phyloP scores from a whole-genome alignment of 176 grass and related monocot species.

The Carex kokanica region DNA sequence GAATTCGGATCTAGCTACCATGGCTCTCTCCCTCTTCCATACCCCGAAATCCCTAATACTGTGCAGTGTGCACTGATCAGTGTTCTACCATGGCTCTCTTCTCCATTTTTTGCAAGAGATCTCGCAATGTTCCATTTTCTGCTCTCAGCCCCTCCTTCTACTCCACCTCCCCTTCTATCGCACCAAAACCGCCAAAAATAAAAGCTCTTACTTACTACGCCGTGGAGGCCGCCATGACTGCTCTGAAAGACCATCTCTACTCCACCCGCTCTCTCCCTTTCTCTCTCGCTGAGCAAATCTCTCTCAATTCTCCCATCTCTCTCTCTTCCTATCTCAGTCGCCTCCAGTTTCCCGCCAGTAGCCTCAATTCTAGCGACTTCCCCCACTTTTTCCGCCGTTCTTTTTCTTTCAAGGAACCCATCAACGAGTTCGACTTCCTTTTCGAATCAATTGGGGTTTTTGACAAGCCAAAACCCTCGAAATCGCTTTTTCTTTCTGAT shows the following conservation, averaged over 20 bases:
- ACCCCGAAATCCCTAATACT: neutral
- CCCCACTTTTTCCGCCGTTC: conserved; percentile 48
- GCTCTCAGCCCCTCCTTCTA: conserved; percentile 29
- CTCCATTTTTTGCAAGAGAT: neutral
- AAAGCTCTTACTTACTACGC: conserved; percentile 46
- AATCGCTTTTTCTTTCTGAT: conserved; percentile 56
- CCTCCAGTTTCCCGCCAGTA: conserved; percentile 31
- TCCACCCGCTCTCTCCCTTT: conserved; percentile 58
- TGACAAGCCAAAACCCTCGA: neutral
- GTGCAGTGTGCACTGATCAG: neutral
- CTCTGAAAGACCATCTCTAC: conserved; percentile 73
- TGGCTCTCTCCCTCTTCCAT: too few relatives aligned
- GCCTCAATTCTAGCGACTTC: conserved; percentile 29
- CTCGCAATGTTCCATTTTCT: neutral
- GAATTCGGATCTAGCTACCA: too few relatives aligned
- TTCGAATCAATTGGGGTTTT: conserved; percentile 76
- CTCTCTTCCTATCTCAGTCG: conserved; percentile 49
- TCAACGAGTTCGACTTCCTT: conserved; percentile 88
- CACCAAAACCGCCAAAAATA: conserved; percentile 31
- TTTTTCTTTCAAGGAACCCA: conserved; percentile 51
- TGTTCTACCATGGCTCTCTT: conserved; percentile 21
- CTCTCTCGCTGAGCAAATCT: conserved; percentile 58
- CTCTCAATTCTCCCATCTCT: conserved; percentile 46
- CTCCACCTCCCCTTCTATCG: conserved; percentile 4
- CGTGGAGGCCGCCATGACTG: conserved; percentile 49